Conservation (phyloP, 495 filamentous ascomycete genomes). For the Neurospora discreta region DNA sequence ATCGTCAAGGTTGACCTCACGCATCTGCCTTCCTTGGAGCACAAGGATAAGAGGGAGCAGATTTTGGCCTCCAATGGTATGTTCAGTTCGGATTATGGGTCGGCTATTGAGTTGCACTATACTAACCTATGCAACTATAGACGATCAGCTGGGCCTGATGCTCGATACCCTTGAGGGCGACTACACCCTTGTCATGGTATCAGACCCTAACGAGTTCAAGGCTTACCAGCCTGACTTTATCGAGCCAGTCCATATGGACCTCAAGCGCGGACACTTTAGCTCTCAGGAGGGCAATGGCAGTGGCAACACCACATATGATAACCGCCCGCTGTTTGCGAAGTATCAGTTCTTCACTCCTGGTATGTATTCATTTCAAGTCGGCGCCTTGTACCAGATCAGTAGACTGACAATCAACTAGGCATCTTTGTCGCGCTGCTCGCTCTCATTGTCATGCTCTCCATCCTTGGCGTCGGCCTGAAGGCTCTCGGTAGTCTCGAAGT, state of each 20-base stretch:
- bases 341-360: constrained; percentile 84
- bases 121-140: constrained; percentile 16
- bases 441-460: constrained; percentile 52
- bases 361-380: not conserved
- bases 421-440: constrained; percentile 71
- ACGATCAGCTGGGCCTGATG: constrained; percentile 27
- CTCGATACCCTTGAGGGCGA: constrained; percentile 24
- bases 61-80: constrained; percentile 56
- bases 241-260: constrained; percentile 33
- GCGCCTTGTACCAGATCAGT: not conserved
- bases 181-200: constrained; percentile 39
- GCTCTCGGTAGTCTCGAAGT: constrained; percentile 74
- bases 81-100: not conserved
- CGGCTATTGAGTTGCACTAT: not conserved
- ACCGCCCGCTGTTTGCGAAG: constrained; percentile 66
- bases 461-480: constrained; percentile 65
- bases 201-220: constrained; percentile 26
- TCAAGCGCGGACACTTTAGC: constrained; percentile 30
- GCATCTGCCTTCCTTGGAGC: constrained; percentile 33
- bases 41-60: constrained; percentile 33
- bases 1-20: constrained; percentile 41
- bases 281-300: constrained; percentile 7
- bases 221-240: constrained; percentile 37
- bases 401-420: constrained; percentile 9
- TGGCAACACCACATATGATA: constrained; percentile 17